Base-by-base conservation (phyloP, 306 rosid genomes). In the Castanea sativa region DNA sequence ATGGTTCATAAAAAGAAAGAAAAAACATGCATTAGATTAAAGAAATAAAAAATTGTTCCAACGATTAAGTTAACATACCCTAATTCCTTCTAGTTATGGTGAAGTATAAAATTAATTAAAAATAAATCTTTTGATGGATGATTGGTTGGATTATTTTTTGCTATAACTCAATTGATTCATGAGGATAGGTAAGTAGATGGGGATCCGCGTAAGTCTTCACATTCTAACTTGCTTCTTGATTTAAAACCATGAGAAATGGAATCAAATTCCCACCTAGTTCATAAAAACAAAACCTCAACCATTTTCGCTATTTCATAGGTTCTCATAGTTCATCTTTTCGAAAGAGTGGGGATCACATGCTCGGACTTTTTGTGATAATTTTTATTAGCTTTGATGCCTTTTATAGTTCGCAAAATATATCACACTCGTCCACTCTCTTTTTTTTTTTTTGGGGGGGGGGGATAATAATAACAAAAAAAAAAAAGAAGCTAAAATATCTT, bases 291-390 rank as follows among this genome's bases (percentile, higher is more conserved):
- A 55, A 56, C 69, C 76, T 70, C 69, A 52, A 2, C 43, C 32
- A 38, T 64, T 7, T 78, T 45, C 15, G 33, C 57, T 21, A 27
- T 69, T 57, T 71, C 71, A 11, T 69, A 69, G 74, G 29, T 73
- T 61, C 69, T 56, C 30, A 55, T n/a, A 71, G 69, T 38, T 71
- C 71, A 45, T 69, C 45, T 74, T 72, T 82, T 55, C 29, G 45
- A 23, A 64, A 55, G 73, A 77, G 18, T 69, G n/a, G 73, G 78
- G 64, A 82, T 76, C 78, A 38, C 78, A 78, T 82, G 82, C 76
- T 82, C 33, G 25, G 67, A 25, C 16, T 60, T 60, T 60, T 49
- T 60, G 33, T 60, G 35, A 25, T 60, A 60, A 60, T 60, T 30
- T 60, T 60, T 60, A 23, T 60, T 60, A 23, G 67, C 67, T 20